A percentile compares a stretch with the other conserved stretches of the same genome.
These are phyloP conservation scores for Phanerodontia chrysosporium DNA, from an alignment of 768 basidiomycete species.

Conservation along the genomic window DNA sequence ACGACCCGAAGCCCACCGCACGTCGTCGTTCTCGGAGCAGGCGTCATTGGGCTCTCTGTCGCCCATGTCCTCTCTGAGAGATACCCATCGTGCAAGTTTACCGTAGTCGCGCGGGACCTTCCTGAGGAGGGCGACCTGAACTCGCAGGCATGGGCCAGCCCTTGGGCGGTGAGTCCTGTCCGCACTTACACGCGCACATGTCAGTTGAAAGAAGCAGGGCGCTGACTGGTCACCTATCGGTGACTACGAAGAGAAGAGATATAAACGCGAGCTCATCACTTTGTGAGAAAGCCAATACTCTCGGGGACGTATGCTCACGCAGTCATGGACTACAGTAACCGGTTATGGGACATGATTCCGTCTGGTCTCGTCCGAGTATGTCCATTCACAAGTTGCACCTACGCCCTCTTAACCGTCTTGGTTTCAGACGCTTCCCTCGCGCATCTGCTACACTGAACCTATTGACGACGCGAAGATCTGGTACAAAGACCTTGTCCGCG, in stretches of 20 bases:
- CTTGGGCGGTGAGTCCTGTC: constrained; percentile 42
- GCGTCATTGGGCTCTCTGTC: constrained; percentile 41
- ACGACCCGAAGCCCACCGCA: constrained; percentile 4
- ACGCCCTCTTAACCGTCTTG: no score
- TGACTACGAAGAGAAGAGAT: constrained; percentile 28
- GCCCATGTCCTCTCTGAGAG: constrained; percentile 32
- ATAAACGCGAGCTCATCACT: constrained; percentile 36
- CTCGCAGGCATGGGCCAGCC: constrained; percentile 45
- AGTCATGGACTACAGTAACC: constrained; percentile 31
- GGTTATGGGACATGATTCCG: constrained; percentile 44
- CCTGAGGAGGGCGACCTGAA: constrained; percentile 30
- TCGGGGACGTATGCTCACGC: no score
- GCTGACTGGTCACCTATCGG: constrained; percentile 44
- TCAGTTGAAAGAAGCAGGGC: constrained; percentile 27
- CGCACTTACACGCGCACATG: neutral
- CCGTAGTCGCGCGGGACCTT: constrained; percentile 35
- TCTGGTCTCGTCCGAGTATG: constrained; percentile 38
- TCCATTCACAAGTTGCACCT: no score
- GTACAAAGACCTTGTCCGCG: constrained; percentile 36
- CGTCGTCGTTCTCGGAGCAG: constrained; percentile 38
- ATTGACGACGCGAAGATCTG: constrained; percentile 26
- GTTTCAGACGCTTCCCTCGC: constrained; percentile 32
- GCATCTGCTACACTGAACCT: constrained; percentile 25
- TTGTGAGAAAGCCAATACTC: no score
- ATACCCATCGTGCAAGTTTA: constrained; percentile 25